These are phyloP conservation scores for Penicillium janthinellum DNA, from an alignment of 2,329 filamentous ascomycete genomes.

Conservation along the genomic window DNA sequence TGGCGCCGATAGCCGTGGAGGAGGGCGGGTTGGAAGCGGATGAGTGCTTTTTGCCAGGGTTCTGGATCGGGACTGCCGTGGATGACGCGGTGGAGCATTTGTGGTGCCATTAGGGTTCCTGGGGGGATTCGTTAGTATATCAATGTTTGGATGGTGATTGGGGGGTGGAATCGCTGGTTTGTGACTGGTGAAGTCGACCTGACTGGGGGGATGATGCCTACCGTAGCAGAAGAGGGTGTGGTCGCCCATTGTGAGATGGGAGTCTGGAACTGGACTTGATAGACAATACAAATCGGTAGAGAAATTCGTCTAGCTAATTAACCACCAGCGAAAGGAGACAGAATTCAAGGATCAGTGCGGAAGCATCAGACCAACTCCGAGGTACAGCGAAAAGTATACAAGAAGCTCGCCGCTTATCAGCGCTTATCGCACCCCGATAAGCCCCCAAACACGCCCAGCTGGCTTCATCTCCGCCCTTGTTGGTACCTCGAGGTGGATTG, in stretches of 20 bases:
- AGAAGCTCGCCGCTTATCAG: not conserved
- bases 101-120: slow-evolving; percentile 75
- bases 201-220: slow-evolving; percentile 23
- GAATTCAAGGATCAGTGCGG: not conserved
- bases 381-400: not conserved
- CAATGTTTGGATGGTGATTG: not conserved
- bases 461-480: slow-evolving; percentile 28
- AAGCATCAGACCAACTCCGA: not conserved
- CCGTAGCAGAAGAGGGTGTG: slow-evolving; percentile 67
- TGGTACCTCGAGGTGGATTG: not conserved
- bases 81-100: slow-evolving; percentile 83
- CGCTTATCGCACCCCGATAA: slow-evolving; percentile 24
- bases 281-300: not conserved
- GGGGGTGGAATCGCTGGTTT: not conserved
- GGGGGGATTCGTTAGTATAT: slow-evolving; percentile 3
- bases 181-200: not conserved
- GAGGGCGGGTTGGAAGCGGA: slow-evolving; percentile 74
- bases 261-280: not conserved
- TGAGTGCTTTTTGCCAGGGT: slow-evolving; percentile 53
- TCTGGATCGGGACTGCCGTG: slow-evolving; percentile 61
- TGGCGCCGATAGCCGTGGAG: slow-evolving; percentile 71
- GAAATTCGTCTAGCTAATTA: not conserved
- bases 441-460: slow-evolving; percentile 30
- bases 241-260: slow-evolving; percentile 44
- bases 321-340: not conserved